Evolutionary conservation across 2,329 filamentous ascomycete species (phyloP), one percentile per base, ranked within the genome.

Genomic region (Diplocarpon rosae): DNA sequence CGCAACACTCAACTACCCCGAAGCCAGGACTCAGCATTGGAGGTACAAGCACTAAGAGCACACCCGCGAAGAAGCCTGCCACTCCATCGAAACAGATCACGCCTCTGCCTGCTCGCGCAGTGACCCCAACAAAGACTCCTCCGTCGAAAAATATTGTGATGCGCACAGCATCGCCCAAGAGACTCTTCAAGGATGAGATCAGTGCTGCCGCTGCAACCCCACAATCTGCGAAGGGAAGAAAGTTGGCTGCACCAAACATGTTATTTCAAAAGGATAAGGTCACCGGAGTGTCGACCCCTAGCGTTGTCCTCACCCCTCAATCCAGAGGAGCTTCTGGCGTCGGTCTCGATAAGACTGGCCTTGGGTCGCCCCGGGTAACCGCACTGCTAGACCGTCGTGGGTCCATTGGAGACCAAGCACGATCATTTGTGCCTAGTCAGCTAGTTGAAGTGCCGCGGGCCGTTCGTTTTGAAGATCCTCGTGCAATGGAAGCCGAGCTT

Each of bases 331-430:
- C 80, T 13, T 83, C 81, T 12, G 82, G 83, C 0, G 59, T 88
- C 49, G 83, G 84, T 16, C 75, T 77, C 50, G 84, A 86, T 55
- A 76, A 75, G 51, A 67, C 73, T 50, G 85, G 84, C 0, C 71
- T 89, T 43, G 85, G 85, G 6, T 90, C 85, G 1, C 85, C 85
- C 5, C 78, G 76, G 42, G 75, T 90, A 43, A 72, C 82, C 16
- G 81, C 78, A 24, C 69, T 88, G 28, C 72, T 89, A 29, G 82
- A 85, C 51, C 76, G 79, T 29, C 75, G 85, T 39, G 72, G 69
- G 37, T 88, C 84, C 1, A 81, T 90, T 48, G 76, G 81, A 16
- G 80, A 89, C 34, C 68, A 74, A 16, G 75, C 80, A 1, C 67
- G 68, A 12, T 66, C 72, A 6, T 89, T 89, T 55, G 66, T 80